Base-by-base conservation (phyloP, 371 early-diverging fungal species). In the Blakeslea trispora region DNA sequence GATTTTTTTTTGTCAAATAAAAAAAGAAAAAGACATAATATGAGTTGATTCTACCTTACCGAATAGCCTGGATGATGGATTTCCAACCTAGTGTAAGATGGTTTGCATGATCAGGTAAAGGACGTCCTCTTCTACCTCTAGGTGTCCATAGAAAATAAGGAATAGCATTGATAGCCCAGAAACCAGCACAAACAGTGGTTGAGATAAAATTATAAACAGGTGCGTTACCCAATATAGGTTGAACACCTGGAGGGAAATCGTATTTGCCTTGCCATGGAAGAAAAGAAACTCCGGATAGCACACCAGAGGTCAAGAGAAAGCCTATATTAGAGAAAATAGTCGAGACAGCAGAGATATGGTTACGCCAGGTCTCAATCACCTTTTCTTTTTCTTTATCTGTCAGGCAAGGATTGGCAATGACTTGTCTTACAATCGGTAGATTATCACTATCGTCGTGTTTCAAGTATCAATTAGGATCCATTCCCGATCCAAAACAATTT, bases 251-350 rank as follows among this genome's bases (percentile, higher is more conserved):
- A 24, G 63, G 61, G 24, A 71, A 69, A 19, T 46, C 55, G 37
- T 72, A 73, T 6, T 57, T 60, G 11, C 52, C 59, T n/a, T 56
- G 49, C 67, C 66, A 78, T 9, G 61, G 50, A 23, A 59, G 6
- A 58, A 68, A 78, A 1, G 71, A 66, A 35, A 65, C 69, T 18
- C 69, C 75, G 21, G 79, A 72, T 8, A 78, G 53, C 1, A 73
- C 53, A 23, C 68, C 69, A 0, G 69, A 63, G 13, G 59, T 57
- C 14, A 68, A 22, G 23, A 76, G 54, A 45, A 71, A 76, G 1
- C 76, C 76, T 47, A 76, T 59, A 32, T 76, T 76, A 32, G 74
- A 73, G 54, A 60, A 72, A 10, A 69, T 66, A 0, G 76, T 76
- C 17, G 74, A 73, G 0, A 76, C 52, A 11, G 76, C 58, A 37